phyloP scores from a whole-genome alignment of 169 alveolate genomes.

The Perkinsus olseni region DNA sequence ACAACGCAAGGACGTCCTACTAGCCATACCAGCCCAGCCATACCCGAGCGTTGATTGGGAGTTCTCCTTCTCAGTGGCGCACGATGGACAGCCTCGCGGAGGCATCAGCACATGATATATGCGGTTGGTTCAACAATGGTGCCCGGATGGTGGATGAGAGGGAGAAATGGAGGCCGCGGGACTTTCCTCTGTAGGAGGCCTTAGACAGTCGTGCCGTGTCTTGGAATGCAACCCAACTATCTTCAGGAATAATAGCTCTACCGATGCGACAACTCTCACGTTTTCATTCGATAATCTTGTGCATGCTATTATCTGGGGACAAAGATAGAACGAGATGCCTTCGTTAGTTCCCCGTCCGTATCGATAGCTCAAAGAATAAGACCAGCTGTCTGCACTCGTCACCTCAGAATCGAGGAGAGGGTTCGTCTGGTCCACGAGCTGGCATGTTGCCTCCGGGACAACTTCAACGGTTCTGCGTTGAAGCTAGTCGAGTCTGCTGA shows the following conservation, averaged over 20 bases:
- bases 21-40: no score
- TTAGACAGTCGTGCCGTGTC: no score
- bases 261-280: no score
- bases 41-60: not conserved
- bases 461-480: not conserved
- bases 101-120: not conserved
- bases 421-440: not conserved
- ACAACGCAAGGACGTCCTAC: no score
- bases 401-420: not conserved
- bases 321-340: no score
- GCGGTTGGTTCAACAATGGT: not conserved
- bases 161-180: not conserved
- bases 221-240: no score
- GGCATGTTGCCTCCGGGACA: not conserved
- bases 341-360: no score
- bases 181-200: not conserved
- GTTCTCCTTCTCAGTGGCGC: not conserved
- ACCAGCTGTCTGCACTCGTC: no score
- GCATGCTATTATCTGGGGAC: no score
- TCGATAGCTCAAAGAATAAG: no score
- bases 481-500: not conserved
- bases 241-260: no score
- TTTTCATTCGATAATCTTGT: no score
- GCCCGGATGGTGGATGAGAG: not conserved
- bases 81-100: not conserved